These are phyloP conservation scores for Alnus rubra DNA, from an alignment of 306 rosid genomes.

Conservation along the genomic window DNA sequence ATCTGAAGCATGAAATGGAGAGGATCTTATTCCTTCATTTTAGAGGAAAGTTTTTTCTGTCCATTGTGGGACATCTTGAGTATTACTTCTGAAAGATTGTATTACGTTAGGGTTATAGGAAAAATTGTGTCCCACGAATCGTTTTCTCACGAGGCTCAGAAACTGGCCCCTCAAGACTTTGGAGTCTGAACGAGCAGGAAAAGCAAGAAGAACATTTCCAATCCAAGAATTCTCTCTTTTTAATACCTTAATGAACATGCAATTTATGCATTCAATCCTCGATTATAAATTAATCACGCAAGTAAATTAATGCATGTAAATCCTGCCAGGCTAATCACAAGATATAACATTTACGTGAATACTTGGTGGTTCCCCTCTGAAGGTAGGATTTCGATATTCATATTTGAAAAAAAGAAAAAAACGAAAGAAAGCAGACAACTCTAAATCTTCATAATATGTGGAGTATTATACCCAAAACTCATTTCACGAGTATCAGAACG, in stretches of 20 bases:
- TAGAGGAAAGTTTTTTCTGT: too few species aligned
- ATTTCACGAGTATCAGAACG: not conserved
- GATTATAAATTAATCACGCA: not conserved
- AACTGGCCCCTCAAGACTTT: not conserved
- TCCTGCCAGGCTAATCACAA: not conserved
- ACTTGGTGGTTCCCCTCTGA: not conserved
- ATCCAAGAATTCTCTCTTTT: not conserved
- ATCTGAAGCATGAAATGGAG: too few species aligned
- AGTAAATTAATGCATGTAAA: not conserved
- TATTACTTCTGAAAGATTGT: too few species aligned
- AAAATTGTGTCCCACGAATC: too few species aligned
- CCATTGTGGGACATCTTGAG: too few species aligned
- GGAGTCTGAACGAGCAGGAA: not conserved
- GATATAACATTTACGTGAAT: not conserved
- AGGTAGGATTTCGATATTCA: not conserved
- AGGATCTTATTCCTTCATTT: too few species aligned
- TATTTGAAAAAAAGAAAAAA: not conserved
- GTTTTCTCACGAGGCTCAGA: not conserved
- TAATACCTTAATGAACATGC: not conserved
- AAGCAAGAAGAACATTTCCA: not conserved
- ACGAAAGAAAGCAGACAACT: not conserved
- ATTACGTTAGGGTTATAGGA: too few species aligned
- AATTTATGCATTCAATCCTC: not conserved
- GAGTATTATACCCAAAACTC: slow-evolving; percentile 6
- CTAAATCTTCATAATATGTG: not conserved